phyloP scores from a whole-genome alignment of 768 basidiomycete genomes.

The Chiua virens region DNA sequence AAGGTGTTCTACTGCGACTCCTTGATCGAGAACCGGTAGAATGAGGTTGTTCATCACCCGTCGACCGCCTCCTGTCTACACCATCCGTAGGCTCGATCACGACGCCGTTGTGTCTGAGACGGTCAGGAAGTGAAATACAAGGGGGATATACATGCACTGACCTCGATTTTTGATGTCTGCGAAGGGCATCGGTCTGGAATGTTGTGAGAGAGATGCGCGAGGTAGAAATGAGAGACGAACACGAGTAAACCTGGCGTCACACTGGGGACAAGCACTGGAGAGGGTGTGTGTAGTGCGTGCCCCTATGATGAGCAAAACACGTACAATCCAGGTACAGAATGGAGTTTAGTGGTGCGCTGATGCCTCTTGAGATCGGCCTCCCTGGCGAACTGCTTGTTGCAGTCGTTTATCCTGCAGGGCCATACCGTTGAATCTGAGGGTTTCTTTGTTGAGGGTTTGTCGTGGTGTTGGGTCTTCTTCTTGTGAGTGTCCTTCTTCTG shows the following conservation, averaged over 20 bases:
- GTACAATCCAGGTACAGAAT: constrained; percentile 74
- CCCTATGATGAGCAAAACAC: constrained; percentile 25
- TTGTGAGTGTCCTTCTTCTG: constrained; percentile 44
- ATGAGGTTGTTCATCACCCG: constrained; percentile 24
- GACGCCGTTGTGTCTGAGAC: constrained; percentile 59
- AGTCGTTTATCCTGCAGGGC: constrained; percentile 82
- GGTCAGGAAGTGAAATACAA: neutral
- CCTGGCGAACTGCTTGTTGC: constrained; percentile 78
- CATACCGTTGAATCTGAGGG: constrained; percentile 53
- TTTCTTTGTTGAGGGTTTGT: constrained; percentile 56
- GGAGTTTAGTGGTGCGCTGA: constrained; percentile 75
- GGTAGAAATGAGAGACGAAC: constrained; percentile 41
- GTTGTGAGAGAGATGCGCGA: constrained; percentile 17
- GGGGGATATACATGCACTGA: constrained; percentile 29
- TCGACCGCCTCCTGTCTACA: constrained; percentile 17
- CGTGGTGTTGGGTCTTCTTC: constrained; percentile 36
- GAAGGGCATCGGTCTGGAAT: constrained; percentile 73
- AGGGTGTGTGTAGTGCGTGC: constrained; percentile 16
- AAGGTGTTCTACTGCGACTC: constrained; percentile 52
- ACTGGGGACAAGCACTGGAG: constrained; percentile 70
- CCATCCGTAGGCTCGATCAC: constrained; percentile 52
- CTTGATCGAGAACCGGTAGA: constrained; percentile 46
- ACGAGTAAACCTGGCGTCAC: constrained; percentile 77
- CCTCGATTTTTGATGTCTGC: constrained; percentile 80
- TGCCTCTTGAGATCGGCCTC: constrained; percentile 83